Evolutionary conservation across 2,329 filamentous ascomycete genomes (phyloP).

Genomic region (Emergomyces pasteurianus): DNA sequence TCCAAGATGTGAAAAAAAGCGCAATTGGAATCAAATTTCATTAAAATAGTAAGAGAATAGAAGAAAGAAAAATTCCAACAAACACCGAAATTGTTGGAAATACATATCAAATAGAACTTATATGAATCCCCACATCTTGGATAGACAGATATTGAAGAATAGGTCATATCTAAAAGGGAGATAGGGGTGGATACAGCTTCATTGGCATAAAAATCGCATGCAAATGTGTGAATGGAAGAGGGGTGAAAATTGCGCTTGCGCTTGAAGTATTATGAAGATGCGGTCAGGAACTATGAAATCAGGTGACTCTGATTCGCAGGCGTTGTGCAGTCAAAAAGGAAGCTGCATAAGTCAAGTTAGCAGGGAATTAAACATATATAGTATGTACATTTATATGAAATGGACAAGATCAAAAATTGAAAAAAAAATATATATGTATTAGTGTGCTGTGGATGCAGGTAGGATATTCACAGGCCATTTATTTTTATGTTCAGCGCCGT

Average conservation of each 20-base stretch:
- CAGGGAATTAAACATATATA: neutral
- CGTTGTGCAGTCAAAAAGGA: neutral
- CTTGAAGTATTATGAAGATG: neutral
- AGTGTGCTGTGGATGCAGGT: neutral
- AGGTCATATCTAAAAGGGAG: neutral
- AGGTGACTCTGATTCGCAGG: neutral
- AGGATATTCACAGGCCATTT: too few species aligned
- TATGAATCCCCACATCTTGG: too few species aligned
- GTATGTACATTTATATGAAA: neutral
- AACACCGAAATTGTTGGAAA: neutral
- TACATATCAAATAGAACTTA: neutral
- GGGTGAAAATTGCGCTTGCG: neutral
- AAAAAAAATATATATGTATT: neutral
- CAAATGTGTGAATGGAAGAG: neutral
- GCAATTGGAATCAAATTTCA: neutral
- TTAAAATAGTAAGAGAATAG: neutral
- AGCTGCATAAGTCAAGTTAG: too few species aligned
- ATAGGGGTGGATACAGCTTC: neutral
- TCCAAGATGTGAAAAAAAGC: neutral
- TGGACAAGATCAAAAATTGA: neutral
- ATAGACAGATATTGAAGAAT: neutral
- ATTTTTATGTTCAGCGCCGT: too few species aligned
- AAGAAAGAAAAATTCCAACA: neutral
- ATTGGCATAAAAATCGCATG: neutral
- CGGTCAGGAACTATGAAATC: neutral